Base-by-base conservation (phyloP, 805 yeast species). In the Metschnikowia arizonensis region DNA sequence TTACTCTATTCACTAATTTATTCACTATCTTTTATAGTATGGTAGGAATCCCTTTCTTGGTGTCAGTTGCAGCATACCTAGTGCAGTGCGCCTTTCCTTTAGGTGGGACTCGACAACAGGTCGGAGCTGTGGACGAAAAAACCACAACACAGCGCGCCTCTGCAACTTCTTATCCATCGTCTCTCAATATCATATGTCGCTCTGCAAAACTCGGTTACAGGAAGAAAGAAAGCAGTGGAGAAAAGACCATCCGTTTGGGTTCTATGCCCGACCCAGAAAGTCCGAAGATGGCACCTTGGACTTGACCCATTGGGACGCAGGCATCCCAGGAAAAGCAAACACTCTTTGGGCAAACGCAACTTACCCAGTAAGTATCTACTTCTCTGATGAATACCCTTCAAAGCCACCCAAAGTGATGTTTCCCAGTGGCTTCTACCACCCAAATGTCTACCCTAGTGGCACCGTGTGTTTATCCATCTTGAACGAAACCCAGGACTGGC, bases 171-270 rank as follows among this genome's bases (percentile, higher is more conserved):
- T 14, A 28, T 28, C 40, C 15, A 17, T 36, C 32, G 24, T 17
- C 25, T 33, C 36, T n/a, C 18, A 5, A n/a, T 21, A 18, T 23
- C 41, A 36, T 41, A 59, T 60, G 75, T 70, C 85, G 48, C 76
- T 88, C 48, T 83, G 95, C 63, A 72, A 82, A 52, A 88, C 81
- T 48, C 80, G 99, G 57, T 77, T 91, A 33, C 97, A 90, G 60
- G 96, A 89, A 65, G 99, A 91, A 53, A 83, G 99, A 65, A 91
- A 90, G 67, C 88, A 85, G 64, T 93, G 99, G 99, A 81, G 99
- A 56, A 91, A 88, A 63, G 97, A 89, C 63, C 99, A 93, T 62
- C 99, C 99, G 0, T 93, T 90, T 66, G 98, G 98, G 6, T 93
- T 93, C 66, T 90, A 69, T 55, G 99, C 99, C 31, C 87, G 88